These are phyloP conservation scores for Exidia glandulosa DNA, from an alignment of 768 basidiomycete species.

Conservation along the genomic window DNA sequence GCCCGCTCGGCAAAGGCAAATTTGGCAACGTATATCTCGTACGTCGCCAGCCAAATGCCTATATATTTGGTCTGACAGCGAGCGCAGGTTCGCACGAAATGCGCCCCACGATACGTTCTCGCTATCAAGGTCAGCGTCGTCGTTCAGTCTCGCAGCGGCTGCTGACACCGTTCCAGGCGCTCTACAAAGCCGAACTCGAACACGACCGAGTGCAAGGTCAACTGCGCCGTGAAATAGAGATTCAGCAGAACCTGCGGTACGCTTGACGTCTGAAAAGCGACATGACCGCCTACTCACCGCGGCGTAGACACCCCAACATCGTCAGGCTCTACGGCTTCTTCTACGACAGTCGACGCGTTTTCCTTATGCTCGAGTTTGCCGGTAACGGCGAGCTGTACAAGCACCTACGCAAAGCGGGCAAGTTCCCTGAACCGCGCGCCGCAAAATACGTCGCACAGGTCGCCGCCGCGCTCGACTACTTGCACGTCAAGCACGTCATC, in stretches of 20 bases:
- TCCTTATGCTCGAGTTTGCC: constrained; percentile 29
- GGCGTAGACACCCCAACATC: constrained; percentile 28
- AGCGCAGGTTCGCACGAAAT: constrained; percentile 79
- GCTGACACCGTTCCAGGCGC: too few species aligned
- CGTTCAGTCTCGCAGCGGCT: too few species aligned
- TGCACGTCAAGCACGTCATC: constrained; percentile 37
- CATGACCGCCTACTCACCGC: not conserved
- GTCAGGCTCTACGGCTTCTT: constrained; percentile 29
- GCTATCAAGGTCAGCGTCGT: constrained; percentile 53
- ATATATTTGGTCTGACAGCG: too few species aligned
- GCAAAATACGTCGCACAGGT: constrained; percentile 35
- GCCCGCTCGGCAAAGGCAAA: not conserved
- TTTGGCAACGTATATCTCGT: constrained; percentile 79
- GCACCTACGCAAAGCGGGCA: constrained; percentile 22
- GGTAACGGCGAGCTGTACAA: constrained; percentile 30
- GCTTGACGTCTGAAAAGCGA: not conserved
- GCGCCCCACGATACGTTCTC: constrained; percentile 30
- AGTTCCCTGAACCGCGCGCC: constrained; percentile 24
- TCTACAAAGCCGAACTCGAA: constrained; percentile 34
- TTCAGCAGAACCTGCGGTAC: constrained; percentile 31
- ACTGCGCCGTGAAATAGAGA: constrained; percentile 36
- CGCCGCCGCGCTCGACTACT: constrained; percentile 35
- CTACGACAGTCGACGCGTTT: constrained; percentile 28
- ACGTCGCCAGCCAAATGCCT: too few species aligned
- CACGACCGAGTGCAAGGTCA: constrained; percentile 33